phyloP scores from a whole-genome alignment of 345 rosid species.

The Eucalyptus brandiana region DNA sequence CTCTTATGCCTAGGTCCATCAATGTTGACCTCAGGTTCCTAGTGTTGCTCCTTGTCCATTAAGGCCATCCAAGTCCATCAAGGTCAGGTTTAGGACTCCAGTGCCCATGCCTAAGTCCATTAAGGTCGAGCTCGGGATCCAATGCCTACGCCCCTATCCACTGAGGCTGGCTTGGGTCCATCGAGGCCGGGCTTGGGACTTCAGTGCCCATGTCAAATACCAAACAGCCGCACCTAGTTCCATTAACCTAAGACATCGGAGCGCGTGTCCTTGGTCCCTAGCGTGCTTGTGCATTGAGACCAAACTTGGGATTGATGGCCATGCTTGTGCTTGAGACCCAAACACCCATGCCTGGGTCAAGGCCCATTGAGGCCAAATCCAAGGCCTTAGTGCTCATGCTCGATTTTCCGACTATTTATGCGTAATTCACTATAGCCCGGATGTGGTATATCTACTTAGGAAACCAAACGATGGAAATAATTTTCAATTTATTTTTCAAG shows the following conservation, averaged over 20 bases:
- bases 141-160: not conserved
- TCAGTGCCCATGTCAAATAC: not conserved
- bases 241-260: not conserved
- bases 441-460: not conserved
- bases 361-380: not conserved
- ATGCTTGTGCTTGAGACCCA: not conserved
- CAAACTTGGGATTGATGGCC: not conserved
- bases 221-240: not conserved
- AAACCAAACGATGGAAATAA: not conserved
- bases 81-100: rapidly evolving
- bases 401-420: not conserved
- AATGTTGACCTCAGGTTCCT: no score
- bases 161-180: rapidly evolving
- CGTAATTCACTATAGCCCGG: rapidly evolving
- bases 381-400: not conserved
- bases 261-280: rapidly evolving
- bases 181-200: rapidly evolving
- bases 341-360: not conserved
- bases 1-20: no score
- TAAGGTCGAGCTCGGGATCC: rapidly evolving
- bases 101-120: not conserved
- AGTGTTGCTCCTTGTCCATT: no score
- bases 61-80: not conserved
- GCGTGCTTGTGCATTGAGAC: not conserved
- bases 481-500: not conserved